Evolutionary conservation across 768 basidiomycete genomes (phyloP).

Genomic region (Leucocoprinus leucothites): DNA sequence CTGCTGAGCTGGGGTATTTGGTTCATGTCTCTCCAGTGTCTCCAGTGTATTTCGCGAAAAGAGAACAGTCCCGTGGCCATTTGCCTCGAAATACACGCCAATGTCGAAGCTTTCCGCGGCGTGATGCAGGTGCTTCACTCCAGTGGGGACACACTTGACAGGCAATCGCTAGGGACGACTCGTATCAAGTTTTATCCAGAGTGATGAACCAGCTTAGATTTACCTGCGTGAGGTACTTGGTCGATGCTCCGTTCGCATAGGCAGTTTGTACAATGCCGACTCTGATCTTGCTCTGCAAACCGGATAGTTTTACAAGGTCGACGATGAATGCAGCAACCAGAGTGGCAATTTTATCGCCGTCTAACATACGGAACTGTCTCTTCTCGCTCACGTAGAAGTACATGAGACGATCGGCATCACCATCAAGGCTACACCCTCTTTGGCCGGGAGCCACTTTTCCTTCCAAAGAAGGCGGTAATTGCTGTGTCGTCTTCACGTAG

Average conservation of each 20-base stretch:
- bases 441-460: conserved; percentile 64
- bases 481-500: conserved; percentile 93
- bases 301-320: conserved; percentile 82
- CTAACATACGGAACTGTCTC: conserved; percentile 83
- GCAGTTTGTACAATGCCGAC: conserved; percentile 98
- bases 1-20: conserved; percentile 79
- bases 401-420: conserved; percentile 96
- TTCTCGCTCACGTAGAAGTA: conserved; percentile 88
- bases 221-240: conserved; percentile 84
- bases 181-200: background rate
- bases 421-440: conserved; percentile 91
- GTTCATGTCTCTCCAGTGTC: conserved; percentile 57
- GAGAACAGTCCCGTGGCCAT: conserved; percentile 96
- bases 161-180: conserved; percentile 69
- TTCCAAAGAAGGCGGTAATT: conserved; percentile 72
- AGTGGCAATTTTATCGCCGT: conserved; percentile 97
- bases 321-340: conserved; percentile 92
- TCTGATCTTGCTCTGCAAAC: conserved; percentile 71
- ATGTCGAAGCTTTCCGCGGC: conserved; percentile 92
- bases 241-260: conserved; percentile 97
- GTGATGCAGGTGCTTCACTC: conserved; percentile 97
- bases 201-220: conserved; percentile 18
- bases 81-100: conserved; percentile 99
- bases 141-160: conserved; percentile 92
- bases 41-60: conserved; percentile 79